phyloP scores from a whole-genome alignment of 2,329 filamentous ascomycete genomes.

The Colletotrichum horii region DNA sequence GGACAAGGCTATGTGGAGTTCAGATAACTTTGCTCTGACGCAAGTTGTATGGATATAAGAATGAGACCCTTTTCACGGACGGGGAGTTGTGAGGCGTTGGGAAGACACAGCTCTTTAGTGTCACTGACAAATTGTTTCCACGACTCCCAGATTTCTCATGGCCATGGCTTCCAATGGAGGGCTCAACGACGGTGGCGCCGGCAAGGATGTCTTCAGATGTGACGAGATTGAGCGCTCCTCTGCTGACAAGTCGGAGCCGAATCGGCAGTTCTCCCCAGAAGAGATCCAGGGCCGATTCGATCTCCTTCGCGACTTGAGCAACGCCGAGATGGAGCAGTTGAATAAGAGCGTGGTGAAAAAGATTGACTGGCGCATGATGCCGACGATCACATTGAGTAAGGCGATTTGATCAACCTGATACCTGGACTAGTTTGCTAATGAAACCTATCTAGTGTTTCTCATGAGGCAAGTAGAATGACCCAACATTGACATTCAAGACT shows the following conservation, averaged over 20 bases:
- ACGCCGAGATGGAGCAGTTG: conserved; percentile 26
- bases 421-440: too few species aligned
- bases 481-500: rapidly evolving
- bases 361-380: conserved; percentile 36
- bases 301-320: conserved; percentile 24
- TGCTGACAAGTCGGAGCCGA: background rate
- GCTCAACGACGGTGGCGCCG: background rate
- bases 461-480: conserved; percentile 25
- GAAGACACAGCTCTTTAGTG: background rate
- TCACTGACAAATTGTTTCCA: too few species aligned
- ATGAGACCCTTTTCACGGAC: background rate
- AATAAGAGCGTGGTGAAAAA: conserved; percentile 33
- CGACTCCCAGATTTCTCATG: background rate
- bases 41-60: background rate
- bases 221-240: conserved; percentile 1
- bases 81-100: background rate
- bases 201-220: background rate
- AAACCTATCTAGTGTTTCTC: conserved; percentile 23
- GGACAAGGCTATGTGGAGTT: background rate
- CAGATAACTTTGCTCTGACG: background rate
- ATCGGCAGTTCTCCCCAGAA: background rate
- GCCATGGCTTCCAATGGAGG: background rate
- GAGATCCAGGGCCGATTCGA: conserved; percentile 30
- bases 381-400: conserved; percentile 26
- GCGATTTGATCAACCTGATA: background rate